phyloP scores from a whole-genome alignment of 192 early-diverging fungal species.

The Backusella australiensis region DNA sequence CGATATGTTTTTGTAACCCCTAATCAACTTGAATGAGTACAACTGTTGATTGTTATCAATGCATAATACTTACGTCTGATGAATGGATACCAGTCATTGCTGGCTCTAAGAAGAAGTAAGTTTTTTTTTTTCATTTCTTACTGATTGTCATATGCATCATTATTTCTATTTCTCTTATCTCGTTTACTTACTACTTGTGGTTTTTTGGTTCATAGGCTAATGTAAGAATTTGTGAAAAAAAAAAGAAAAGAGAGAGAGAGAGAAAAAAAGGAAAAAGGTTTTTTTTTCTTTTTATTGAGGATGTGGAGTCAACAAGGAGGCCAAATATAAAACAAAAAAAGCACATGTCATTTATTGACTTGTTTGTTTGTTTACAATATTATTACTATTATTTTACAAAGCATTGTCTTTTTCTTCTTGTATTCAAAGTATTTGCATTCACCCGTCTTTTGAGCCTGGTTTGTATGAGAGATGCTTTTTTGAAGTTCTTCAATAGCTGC shows the following conservation, averaged over 20 bases:
- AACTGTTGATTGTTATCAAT: background rate
- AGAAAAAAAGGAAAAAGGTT: background rate
- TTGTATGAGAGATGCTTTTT: conserved; percentile 68
- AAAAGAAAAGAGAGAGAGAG: background rate
- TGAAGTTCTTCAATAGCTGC: conserved; percentile 69
- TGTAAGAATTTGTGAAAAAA: background rate
- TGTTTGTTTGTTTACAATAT: background rate
- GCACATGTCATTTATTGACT: conserved; percentile 3
- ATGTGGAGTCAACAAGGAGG: background rate
- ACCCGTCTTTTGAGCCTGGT: conserved; percentile 73
- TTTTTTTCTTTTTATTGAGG: background rate
- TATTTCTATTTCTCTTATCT: background rate
- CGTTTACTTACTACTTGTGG: background rate
- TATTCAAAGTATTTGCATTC: conserved; percentile 85
- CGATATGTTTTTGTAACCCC: conserved; percentile 12
- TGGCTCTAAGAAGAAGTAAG: background rate
- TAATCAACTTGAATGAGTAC: background rate
- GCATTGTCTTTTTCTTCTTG: conserved; percentile 17
- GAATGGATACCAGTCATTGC: background rate
- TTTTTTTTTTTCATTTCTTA: background rate
- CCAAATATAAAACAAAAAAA: background rate
- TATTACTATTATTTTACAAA: background rate
- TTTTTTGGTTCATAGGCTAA: background rate
- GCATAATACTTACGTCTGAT: background rate
- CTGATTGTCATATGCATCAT: too few species aligned